Base-by-base conservation (phyloP, 2,329 filamentous ascomycete genomes). In the Pleomassaria siparia region DNA sequence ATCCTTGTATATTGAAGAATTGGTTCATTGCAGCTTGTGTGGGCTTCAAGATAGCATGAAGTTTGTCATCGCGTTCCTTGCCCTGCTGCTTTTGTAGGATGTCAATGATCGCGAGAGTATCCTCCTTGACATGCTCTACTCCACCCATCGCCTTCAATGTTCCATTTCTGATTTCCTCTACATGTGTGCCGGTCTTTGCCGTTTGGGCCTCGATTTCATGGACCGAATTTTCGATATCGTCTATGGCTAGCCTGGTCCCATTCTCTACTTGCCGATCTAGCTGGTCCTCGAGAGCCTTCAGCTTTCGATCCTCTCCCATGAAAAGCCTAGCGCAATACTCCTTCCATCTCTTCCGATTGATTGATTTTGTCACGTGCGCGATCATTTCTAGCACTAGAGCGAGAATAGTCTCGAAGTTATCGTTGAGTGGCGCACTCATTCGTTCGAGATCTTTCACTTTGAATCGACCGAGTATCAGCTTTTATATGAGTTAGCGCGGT, bases 311-410 rank as follows among this genome's bases (percentile, higher is more conserved):
- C 4, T 36, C 26, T 13, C 28, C 29, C 15, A 15, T 43, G 10
- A 42, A 26, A 2, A 47, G 9, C 37, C 21, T 47, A 2, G 26
- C 20, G 4, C 15, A 33, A 15, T 21, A 20, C 24, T 36, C 30
- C 18, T 24, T 40, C 35, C 13, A 40, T 24, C 44, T 33, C 15
- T 32, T 30, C 15, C 43, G 20, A 13, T 29, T 21, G n/a, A 46
- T 46, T 4, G 44, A 35, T 40, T 47, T 47, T 3, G 37, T 42
- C 2, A 18, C 35, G n/a, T 22, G 7, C 7, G 25, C 37, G 20
- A 47, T 43, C 4, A 47, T 41, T 7, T 42, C 39, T 13, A 47
- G 26, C 12, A 47, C 24, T 12, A 39, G 42, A 3, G 37, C 44
- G 8, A 47, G 44, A 15, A 37, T 28, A 9, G 26, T 42, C 7